Percentiles rank a stretch among this genome's conserved stretches.
phyloP scores from a whole-genome alignment of 139 green algal genomes.

The Chlorella sp. region DNA sequence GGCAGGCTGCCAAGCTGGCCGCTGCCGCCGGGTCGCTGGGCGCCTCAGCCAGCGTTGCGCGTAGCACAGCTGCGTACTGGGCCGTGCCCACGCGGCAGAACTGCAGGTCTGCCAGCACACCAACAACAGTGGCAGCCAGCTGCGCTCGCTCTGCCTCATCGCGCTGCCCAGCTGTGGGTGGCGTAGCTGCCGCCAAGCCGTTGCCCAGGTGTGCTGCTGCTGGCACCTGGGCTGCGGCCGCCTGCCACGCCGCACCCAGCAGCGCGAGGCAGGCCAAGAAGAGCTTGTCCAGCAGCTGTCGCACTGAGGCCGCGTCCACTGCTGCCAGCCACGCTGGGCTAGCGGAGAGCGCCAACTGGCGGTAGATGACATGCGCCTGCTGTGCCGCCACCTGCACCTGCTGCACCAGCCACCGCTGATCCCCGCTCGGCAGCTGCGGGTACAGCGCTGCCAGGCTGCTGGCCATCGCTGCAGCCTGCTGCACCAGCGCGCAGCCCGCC shows the following conservation, averaged over 20 bases:
- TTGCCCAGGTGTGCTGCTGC: background rate
- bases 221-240: background rate
- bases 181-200: no score
- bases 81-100: slow-evolving; percentile 44
- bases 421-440: background rate
- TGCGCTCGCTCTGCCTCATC: background rate
- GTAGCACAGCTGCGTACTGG: slow-evolving; percentile 38
- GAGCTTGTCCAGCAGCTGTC: slow-evolving; percentile 17
- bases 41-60: slow-evolving; percentile 23
- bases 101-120: slow-evolving; percentile 40
- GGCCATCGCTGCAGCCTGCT: slow-evolving; percentile 24
- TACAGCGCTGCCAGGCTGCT: background rate
- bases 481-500: background rate
- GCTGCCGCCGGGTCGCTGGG: background rate
- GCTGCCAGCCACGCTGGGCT: slow-evolving; percentile 35
- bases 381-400: background rate
- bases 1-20: slow-evolving; percentile 1
- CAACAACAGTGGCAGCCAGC: slow-evolving; percentile 23
- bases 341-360: slow-evolving; percentile 4
- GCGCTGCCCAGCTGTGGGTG: no score
- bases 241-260: background rate
- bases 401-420: slow-evolving; percentile 14
- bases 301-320: background rate
- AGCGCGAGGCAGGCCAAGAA: slow-evolving; percentile 9
- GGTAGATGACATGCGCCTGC: slow-evolving; percentile 18